These are phyloP conservation scores for Nemania diffusa DNA, from an alignment of 2,329 filamentous ascomycete genomes.

Conservation along the genomic window DNA sequence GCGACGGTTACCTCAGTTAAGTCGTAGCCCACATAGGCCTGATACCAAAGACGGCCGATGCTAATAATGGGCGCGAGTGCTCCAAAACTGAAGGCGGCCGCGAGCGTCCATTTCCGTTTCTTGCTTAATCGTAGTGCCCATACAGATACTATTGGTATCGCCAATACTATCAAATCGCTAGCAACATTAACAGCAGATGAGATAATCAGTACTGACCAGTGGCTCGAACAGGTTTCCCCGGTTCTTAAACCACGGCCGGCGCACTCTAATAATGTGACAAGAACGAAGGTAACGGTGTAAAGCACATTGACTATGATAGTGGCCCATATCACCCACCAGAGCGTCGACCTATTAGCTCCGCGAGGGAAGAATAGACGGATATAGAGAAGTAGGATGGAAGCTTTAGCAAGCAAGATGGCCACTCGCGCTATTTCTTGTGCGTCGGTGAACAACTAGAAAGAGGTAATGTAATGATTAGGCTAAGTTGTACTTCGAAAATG, in stretches of 20 bases:
- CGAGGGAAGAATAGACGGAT: background rate
- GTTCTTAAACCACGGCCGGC: background rate
- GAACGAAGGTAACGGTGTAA: background rate
- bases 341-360: background rate
- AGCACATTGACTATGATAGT: background rate
- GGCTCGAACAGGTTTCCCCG: background rate
- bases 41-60: background rate
- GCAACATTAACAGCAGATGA: background rate
- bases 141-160: background rate
- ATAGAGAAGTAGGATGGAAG: background rate
- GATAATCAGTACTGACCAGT: background rate
- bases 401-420: background rate
- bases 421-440: background rate
- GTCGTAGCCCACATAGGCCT: background rate
- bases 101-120: background rate
- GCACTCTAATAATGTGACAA: background rate
- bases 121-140: background rate
- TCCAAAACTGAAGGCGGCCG: background rate
- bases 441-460: background rate
- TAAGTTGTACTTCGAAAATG: background rate
- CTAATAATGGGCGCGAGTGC: background rate
- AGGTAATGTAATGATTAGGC: background rate
- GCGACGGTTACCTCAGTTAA: background rate
- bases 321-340: background rate
- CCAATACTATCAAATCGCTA: background rate